These are phyloP conservation scores for Hirsutella minnesotensis DNA, from an alignment of 2,329 filamentous ascomycete species.

Conservation along the genomic window DNA sequence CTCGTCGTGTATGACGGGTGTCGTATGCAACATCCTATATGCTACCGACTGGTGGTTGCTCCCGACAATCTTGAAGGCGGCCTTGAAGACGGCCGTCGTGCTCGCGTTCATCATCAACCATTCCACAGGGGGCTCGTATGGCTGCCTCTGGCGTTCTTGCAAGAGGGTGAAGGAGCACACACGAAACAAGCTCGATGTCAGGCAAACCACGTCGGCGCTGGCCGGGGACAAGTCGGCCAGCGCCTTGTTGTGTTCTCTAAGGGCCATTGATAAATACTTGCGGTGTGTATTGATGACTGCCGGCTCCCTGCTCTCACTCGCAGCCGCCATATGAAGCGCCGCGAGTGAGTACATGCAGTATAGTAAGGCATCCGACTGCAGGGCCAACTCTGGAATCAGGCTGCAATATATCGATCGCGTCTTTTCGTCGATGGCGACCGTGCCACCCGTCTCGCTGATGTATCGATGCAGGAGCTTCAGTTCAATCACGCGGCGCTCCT, in stretches of 20 bases:
- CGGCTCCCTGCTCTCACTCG: slow-evolving; percentile 3
- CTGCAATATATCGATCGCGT: slow-evolving; percentile 4
- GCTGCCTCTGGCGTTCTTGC: slow-evolving; percentile 5
- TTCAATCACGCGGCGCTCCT: slow-evolving; percentile 8
- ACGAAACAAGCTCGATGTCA: slow-evolving; percentile 8
- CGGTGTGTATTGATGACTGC: slow-evolving; percentile 6
- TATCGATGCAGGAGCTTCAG: slow-evolving; percentile 10
- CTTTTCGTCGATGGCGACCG: slow-evolving; percentile 8
- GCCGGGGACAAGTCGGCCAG: slow-evolving; percentile 3
- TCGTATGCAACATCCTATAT: slow-evolving; percentile 4
- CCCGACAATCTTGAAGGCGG: slow-evolving; percentile 3
- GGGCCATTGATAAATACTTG: slow-evolving; percentile 7
- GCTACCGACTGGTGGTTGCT: slow-evolving; percentile 3
- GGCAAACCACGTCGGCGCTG: slow-evolving; percentile 6
- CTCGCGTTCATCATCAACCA: slow-evolving; percentile 10
- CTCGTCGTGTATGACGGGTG: slow-evolving; percentile 6
- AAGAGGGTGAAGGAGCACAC: slow-evolving; percentile 8
- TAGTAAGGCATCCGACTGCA: slow-evolving; percentile 9
- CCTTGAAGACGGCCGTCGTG: slow-evolving; percentile 4
- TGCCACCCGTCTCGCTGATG: slow-evolving; percentile 6
- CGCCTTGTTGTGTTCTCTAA: slow-evolving; percentile 8
- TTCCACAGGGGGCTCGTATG: slow-evolving; percentile 8
- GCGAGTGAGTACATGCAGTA: slow-evolving; percentile 9
- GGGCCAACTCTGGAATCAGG: slow-evolving; percentile 5
- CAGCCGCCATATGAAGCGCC: slow-evolving; percentile 6